Conservation (phyloP, 805 yeast species). For the Saccharomyces mikatae region DNA sequence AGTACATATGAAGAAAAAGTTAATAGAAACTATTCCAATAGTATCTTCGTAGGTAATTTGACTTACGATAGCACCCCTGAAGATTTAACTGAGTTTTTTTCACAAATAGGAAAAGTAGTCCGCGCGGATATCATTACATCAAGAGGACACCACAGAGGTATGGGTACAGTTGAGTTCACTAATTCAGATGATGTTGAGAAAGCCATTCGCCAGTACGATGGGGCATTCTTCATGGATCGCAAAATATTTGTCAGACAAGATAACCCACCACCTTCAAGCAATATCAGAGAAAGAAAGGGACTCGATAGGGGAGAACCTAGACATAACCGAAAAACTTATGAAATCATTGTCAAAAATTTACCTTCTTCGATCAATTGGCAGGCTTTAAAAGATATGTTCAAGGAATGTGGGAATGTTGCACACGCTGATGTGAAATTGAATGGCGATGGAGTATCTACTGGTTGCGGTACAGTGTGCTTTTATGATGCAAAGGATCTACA, state of each 20-base stretch:
- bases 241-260: conserved; percentile 85
- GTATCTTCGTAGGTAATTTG: conserved; percentile 66
- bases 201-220: conserved; percentile 66
- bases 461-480: conserved; percentile 75
- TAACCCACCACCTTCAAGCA: conserved; percentile 63
- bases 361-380: conserved; percentile 83
- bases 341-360: conserved; percentile 70
- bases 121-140: conserved; percentile 77
- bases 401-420: conserved; percentile 64
- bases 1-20: conserved; percentile 32
- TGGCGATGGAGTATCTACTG: conserved; percentile 61
- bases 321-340: conserved; percentile 27
- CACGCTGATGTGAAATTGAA: conserved; percentile 73
- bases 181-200: conserved; percentile 53
- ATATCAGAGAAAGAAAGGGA: conserved; percentile 9
- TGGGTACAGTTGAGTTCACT: conserved; percentile 84
- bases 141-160: conserved; percentile 77
- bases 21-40: conserved; percentile 56
- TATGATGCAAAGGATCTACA: conserved; percentile 58
- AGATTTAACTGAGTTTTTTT: conserved; percentile 53
- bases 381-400: conserved; percentile 75
- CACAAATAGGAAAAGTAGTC: conserved; percentile 54
- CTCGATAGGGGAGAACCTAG: background rate
- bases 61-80: conserved; percentile 56
- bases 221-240: conserved; percentile 60